Evolutionary conservation across 495 filamentous ascomycete species (phyloP).

Genomic region (Xylaria telfairii): DNA sequence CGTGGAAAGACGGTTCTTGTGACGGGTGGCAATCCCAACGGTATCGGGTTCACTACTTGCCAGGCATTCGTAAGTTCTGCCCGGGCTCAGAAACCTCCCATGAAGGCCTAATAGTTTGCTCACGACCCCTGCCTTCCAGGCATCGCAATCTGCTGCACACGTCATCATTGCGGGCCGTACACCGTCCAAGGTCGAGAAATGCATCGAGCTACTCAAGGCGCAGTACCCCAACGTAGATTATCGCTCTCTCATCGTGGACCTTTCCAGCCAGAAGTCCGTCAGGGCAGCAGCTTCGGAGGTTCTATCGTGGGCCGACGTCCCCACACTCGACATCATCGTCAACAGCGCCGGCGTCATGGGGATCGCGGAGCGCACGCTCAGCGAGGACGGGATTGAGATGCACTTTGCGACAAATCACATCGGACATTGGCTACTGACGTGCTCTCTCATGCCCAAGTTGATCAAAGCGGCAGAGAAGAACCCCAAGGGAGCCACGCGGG

Average conservation of each 20-base stretch:
- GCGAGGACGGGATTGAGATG: slow-evolving; percentile 53
- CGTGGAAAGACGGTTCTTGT: slow-evolving; percentile 49
- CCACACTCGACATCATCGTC: slow-evolving; percentile 52
- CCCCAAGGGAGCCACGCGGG: slow-evolving; percentile 45
- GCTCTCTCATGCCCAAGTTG: slow-evolving; percentile 54
- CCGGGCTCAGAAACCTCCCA: neutral
- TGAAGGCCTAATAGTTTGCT: neutral
- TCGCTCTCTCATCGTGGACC: slow-evolving; percentile 49
- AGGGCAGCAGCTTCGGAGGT: slow-evolving; percentile 48
- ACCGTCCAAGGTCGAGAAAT: slow-evolving; percentile 45
- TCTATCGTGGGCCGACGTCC: slow-evolving; percentile 45
- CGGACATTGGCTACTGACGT: slow-evolving; percentile 62
- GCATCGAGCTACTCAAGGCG: slow-evolving; percentile 42
- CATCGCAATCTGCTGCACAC: slow-evolving; percentile 49
- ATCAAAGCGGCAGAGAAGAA: slow-evolving; percentile 44
- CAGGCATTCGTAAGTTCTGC: slow-evolving; percentile 48
- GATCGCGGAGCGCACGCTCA: slow-evolving; percentile 36
- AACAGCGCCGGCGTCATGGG: slow-evolving; percentile 55
- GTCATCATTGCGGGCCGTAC: slow-evolving; percentile 52
- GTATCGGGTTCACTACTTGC: slow-evolving; percentile 50
- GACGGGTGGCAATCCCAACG: slow-evolving; percentile 48
- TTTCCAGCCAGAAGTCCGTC: slow-evolving; percentile 52
- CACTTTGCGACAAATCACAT: slow-evolving; percentile 66
- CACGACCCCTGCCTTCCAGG: slow-evolving; percentile 31
- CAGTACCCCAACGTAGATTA: slow-evolving; percentile 47